Evolutionary conservation across 2,329 filamentous ascomycete genomes (phyloP), one percentile per base, ranked within the genome.

Genomic region (Tolypocladium album): DNA sequence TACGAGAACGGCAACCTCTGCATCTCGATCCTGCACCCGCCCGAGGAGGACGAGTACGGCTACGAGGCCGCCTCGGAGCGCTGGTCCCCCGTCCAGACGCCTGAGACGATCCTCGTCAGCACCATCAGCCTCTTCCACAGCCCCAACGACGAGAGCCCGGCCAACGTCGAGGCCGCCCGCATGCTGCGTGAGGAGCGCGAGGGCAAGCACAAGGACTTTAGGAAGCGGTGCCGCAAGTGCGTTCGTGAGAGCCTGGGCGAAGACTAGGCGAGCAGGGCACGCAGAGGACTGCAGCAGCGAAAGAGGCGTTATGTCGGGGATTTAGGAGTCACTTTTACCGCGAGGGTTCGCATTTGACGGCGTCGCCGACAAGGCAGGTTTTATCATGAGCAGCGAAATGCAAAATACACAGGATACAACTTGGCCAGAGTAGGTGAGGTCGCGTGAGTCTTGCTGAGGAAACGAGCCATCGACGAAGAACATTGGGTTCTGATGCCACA

Each of bases 1-100:
- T 97, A 97, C 77, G 78, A 84, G 9, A 86, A 84, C 70, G 94
- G 94, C 68, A 85, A 88, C 65, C 90, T 99, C 61, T 99, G 94
- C 81, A 97, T 99, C 73, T 95, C 90, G 52, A 99, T 99, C 76
- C 82, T 99, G 50, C 94, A 99, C 74, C 90, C 93, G 15, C 93
- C 94, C 5, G 92, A 90, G 76, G 92, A 97, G 70, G 94, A 99
- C 71, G 87, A 90, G 70, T 94, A 89, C 75, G 93, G 93, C 58
- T 99, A 99, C 78, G 94, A 99, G 75, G 83, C 84, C 34, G 92
- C 92, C 20, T 82, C 85, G 38, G 94, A 99, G 80, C 86, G 94
- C 62, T 99, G 94, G 94, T 89, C 84, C 61, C 94, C 94, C 36
- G 93, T 97, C 2, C 94, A 97, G 75, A 92, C 89, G 15, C 92